Base-by-base conservation (phyloP, 2,329 filamentous ascomycete genomes). In the Penicillium sp. region DNA sequence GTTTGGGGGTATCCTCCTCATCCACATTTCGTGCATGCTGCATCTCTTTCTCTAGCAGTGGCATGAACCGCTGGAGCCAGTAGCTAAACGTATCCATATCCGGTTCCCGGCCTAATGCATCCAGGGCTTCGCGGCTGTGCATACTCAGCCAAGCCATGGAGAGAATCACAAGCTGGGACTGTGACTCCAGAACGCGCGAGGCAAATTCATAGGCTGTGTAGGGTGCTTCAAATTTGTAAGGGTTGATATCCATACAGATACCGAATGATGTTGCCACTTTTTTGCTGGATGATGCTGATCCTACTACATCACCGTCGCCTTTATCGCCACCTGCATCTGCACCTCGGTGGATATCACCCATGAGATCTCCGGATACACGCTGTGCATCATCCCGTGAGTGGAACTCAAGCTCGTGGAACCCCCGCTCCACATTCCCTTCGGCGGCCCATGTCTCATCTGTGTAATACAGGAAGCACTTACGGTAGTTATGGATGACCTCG, bases 381-480 rank as follows among this genome's bases (percentile, higher is more conserved):
- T 48, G 23, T 46, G 25, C 52, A 19, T 54, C 47, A 25, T 54
- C 23, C 45, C 29, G 43, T 6, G 57, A 48, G 11, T 25, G 23
- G 25, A 72, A 65, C 4, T 56, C 58, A 26, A 76, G 63, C 31
- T 68, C 60, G 27, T 63, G 65, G 39, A 69, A 75, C 21, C 74
- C 69, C 50, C 67, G 65, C 51, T 69, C 67, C n/a, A 68, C 67
- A 46, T 67, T 61, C 3, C 82, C 82, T 73, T 86, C 83, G 16
- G 75, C 66, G 2, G 85, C 84, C 86, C 86, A 88, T 1, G 82
- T 84, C 65, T 87, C 85, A 64, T 88, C 86, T 8, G 85, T 88
- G 71, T 86, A 87, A 75, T 87, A 88, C 58, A 88, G 80, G 64
- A 87, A 87, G 11, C 79, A 79, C 69, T 88, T 88, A 61, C 85